phyloP scores from a whole-genome alignment of 352 stramenopile species.

The Detonula confervacea region DNA sequence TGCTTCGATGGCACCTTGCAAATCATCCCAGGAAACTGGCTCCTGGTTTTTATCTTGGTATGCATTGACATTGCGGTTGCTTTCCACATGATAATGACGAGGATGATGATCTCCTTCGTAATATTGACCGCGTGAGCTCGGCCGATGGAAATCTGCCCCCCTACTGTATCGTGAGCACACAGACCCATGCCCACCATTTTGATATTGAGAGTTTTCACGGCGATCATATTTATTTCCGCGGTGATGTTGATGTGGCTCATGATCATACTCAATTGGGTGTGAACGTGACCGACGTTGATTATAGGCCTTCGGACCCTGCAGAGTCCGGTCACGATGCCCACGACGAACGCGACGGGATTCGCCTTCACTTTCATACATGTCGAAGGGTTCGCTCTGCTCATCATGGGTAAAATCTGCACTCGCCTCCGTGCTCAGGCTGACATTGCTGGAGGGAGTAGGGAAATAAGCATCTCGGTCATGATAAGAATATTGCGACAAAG shows the following conservation, averaged over 20 bases:
- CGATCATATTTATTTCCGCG: not conserved
- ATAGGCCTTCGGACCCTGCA: not conserved
- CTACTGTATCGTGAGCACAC: not conserved
- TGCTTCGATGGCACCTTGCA: not conserved
- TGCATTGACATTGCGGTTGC: not conserved
- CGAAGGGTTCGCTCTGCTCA: not conserved
- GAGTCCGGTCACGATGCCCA: not conserved
- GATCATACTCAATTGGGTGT: too few species aligned
- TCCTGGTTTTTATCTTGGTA: too few species aligned
- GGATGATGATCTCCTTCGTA: not conserved
- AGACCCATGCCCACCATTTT: too few species aligned
- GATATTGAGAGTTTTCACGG: not conserved
- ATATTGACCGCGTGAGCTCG: not conserved
- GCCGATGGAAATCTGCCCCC: not conserved
- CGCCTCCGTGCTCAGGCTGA: not conserved
- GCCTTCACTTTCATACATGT: not conserved
- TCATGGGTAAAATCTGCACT: not conserved
- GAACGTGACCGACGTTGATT: not conserved
- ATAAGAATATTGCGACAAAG: not conserved
- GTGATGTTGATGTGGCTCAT: not conserved
- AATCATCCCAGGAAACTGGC: slow-evolving; percentile 17
- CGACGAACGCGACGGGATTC: not conserved
- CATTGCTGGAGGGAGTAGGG: too few species aligned
- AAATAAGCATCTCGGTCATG: not conserved
- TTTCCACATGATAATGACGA: not conserved